Percentiles rank a stretch among this genome's conserved stretches.
These are phyloP conservation scores for Sugiyamaella castrensis DNA, from an alignment of 1,139 yeast genomes.

Conservation along the genomic window DNA sequence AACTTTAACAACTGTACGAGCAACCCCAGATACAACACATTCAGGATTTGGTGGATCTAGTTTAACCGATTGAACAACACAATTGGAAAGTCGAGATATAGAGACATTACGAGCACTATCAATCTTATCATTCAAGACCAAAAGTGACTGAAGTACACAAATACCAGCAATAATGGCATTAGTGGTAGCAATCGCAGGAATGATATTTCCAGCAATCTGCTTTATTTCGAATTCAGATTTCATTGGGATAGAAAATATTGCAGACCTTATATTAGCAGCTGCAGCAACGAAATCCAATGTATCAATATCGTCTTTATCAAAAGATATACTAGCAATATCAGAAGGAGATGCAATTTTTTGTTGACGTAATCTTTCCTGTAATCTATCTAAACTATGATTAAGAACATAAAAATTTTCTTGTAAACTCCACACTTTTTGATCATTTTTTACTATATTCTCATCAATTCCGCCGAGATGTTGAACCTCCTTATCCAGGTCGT, in stretches of 20 bases:
- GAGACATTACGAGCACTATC: conserved; percentile 47
- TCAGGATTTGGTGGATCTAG: conserved; percentile 58
- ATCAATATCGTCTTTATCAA: conserved; percentile 94
- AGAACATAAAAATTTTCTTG: conserved; percentile 65
- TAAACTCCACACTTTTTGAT: conserved; percentile 62
- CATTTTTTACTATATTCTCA: conserved; percentile 41
- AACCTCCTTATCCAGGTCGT: conserved; percentile 21
- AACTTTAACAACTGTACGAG: conserved; percentile 49
- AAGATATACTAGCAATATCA: conserved; percentile 35
- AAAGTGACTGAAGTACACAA: conserved; percentile 68
- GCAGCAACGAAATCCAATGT: conserved; percentile 85
- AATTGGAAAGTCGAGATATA: conserved; percentile 64
- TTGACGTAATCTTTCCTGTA: conserved; percentile 49
- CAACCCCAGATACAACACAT: conserved; percentile 72
- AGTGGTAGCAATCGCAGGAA: conserved; percentile 98
- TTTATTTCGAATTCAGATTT: conserved; percentile 85
- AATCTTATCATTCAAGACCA: conserved; percentile 42
- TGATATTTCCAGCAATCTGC: conserved; percentile 94
- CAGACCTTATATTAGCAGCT: conserved; percentile 79
- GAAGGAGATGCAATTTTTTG: conserved; percentile 36
- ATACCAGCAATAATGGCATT: conserved; percentile 94
- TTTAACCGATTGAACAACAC: conserved; percentile 63
- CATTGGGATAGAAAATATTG: conserved; percentile 64
- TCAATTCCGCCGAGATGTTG: conserved; percentile 10
- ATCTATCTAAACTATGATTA: conserved; percentile 45